phyloP scores from a whole-genome alignment of 768 basidiomycete species.

The Cyclocybe aegerita region DNA sequence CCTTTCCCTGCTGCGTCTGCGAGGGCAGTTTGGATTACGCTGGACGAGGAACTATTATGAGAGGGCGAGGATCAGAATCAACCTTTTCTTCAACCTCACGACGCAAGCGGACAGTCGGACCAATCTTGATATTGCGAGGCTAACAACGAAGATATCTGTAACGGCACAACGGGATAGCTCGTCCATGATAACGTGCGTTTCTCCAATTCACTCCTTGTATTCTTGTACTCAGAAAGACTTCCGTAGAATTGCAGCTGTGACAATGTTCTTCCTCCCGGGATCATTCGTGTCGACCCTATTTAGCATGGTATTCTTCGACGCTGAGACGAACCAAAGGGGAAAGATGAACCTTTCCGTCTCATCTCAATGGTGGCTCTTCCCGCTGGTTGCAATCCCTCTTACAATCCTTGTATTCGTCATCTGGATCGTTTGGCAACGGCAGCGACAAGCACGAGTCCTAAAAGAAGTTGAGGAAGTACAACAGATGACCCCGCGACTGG shows the following conservation, averaged over 20 bases:
- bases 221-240: background rate
- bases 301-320: slow-evolving; percentile 9
- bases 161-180: slow-evolving; percentile 8
- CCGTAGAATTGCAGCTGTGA: slow-evolving; percentile 4
- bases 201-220: background rate
- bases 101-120: slow-evolving; percentile 5
- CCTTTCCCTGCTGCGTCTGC: background rate
- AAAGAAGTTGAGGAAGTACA: no score
- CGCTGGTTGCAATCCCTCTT: slow-evolving; percentile 1
- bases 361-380: slow-evolving; percentile 7
- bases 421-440: slow-evolving; percentile 4
- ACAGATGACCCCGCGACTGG: no score
- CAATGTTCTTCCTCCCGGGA: slow-evolving; percentile 5
- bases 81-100: slow-evolving; percentile 6
- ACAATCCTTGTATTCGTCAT: slow-evolving; percentile 1
- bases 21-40: background rate
- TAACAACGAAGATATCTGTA: slow-evolving; percentile 8
- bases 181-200: slow-evolving; percentile 8
- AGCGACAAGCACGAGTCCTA: no score
- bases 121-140: slow-evolving; percentile 4
- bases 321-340: background rate
- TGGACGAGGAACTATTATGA: slow-evolving; percentile 2
- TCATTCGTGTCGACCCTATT: slow-evolving; percentile 7
- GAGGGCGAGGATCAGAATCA: slow-evolving; percentile 2
- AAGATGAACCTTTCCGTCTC: background rate